phyloP scores from a whole-genome alignment of 257 asterid genomes.

The Salvia hispanica region DNA sequence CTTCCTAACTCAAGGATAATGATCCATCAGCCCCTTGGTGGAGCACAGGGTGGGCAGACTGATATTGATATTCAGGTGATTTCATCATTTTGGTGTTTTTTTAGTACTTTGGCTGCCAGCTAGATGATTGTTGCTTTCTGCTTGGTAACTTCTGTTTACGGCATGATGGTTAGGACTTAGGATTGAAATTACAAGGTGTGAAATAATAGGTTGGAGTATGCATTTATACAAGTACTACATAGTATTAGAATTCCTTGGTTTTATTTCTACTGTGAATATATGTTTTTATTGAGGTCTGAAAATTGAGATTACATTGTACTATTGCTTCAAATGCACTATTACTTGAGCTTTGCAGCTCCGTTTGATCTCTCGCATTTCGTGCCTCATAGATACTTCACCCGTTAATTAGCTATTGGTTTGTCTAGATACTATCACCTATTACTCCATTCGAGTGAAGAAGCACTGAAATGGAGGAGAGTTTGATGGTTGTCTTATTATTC shows the following conservation, averaged over 20 bases:
- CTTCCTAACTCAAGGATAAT: conserved; percentile 89
- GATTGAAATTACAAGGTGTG: conserved; percentile 1
- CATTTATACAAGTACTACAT: background rate
- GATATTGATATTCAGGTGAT: conserved; percentile 81
- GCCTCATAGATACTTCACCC: background rate
- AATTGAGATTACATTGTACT: conserved; percentile 11
- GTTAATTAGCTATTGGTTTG: background rate
- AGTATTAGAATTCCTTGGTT: background rate
- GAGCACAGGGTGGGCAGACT: conserved; percentile 84
- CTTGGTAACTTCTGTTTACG: background rate
- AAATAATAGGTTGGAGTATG: conserved; percentile 2
- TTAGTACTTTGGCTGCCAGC: background rate
- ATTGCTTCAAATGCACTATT: background rate
- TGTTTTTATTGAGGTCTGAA: conserved; percentile 4
- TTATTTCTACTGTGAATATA: background rate
- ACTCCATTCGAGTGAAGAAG: background rate
- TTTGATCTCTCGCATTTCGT: background rate
- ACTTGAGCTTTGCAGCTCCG: background rate
- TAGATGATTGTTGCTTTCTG: background rate
- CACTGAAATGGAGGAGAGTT: background rate
- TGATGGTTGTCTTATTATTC: background rate
- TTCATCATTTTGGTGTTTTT: background rate
- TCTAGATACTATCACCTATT: background rate
- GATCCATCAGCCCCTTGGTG: conserved; percentile 95
- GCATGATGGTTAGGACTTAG: background rate